Conservation (phyloP, 2,329 filamentous ascomycete genomes). For the Byssoonygena ceratinophila region DNA sequence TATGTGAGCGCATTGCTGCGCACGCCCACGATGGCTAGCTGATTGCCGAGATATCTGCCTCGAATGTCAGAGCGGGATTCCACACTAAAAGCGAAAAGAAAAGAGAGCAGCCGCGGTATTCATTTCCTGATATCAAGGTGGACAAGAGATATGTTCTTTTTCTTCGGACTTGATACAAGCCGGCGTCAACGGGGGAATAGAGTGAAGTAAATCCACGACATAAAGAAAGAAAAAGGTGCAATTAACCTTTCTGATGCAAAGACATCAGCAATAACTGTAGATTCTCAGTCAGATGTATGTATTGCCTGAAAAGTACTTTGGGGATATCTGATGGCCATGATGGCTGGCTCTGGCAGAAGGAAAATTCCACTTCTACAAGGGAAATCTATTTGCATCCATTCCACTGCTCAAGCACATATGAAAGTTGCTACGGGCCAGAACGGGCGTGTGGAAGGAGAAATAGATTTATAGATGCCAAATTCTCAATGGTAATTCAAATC, state of each 20-base stretch:
- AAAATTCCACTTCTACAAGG: background rate
- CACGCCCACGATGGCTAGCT: slow-evolving; percentile 50
- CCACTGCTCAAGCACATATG: background rate
- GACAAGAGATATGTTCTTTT: background rate
- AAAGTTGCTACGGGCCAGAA: background rate
- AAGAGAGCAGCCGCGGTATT: too few species aligned
- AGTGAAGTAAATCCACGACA: background rate
- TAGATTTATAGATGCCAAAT: background rate
- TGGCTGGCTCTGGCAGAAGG: background rate
- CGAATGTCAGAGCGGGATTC: background rate
- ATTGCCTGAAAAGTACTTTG: background rate
- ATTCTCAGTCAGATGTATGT: slow-evolving; percentile 4
- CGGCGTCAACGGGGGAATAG: background rate
- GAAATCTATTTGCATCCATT: background rate
- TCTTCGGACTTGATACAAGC: background rate
- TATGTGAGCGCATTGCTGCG: slow-evolving; percentile 39
- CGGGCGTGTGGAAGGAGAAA: background rate
- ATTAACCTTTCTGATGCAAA: slow-evolving; percentile 20
- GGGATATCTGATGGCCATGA: background rate
- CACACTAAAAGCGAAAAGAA: background rate
- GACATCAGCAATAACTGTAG: slow-evolving; percentile 19
- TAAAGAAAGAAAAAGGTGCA: slow-evolving; percentile 1
- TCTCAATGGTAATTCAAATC: background rate
- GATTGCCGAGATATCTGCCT: slow-evolving; percentile 41
- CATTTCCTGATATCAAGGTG: too few species aligned